Base-by-base conservation (phyloP, 1,284 basidiomycete genomes). In the Ustilago loliicola region DNA sequence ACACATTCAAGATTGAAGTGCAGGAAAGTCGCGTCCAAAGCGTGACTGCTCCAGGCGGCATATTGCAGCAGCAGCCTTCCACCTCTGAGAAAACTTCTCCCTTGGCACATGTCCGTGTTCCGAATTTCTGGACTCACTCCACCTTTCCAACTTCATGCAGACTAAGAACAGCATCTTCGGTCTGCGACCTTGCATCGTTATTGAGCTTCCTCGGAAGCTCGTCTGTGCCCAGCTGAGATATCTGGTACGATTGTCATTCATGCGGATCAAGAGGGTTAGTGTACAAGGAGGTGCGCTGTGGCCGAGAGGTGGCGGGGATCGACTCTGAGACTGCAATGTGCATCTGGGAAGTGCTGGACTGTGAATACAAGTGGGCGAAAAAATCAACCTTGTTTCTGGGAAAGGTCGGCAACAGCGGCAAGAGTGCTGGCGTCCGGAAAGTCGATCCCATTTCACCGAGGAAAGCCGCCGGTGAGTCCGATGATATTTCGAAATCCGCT, bases 61-160 rank as follows among this genome's bases (percentile, higher is more conserved):
- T 10, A 11, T 17, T 45, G 42, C 7, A 45, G 42, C 19, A 45
- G 42, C 47, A 2, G 5, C 34, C 50, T 51, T 45, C 45, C n/a
- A 45, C 9, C 19, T 47, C 34, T 65, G 5, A 40, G 54, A 67
- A 61, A 57, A 61, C 59, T 56, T 63, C 7, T 17, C 42, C n/a
- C 11, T 21, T 21, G 21, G 42, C n/a, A 21, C n/a, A 8, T 8
- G n/a, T 3, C 67, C 67, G 61, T 59, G 36, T 69, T 47, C 67
- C 60, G 67, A 59, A 45, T 32, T 48, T 50, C 21, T 30, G 3
- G 29, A 10, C 29, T 51, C 53, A 40, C 60, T 69, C 61, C 56
- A 69, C 56, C 50, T 63, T n/a, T 9, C 11, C n/a, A 45, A 21
- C n/a, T 45, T 45, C 42, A 45, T 11, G 11, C 42, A 21, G 42